Evolutionary conservation across 441 rosid species (phyloP).

Genomic region (Omphalea diandra): DNA sequence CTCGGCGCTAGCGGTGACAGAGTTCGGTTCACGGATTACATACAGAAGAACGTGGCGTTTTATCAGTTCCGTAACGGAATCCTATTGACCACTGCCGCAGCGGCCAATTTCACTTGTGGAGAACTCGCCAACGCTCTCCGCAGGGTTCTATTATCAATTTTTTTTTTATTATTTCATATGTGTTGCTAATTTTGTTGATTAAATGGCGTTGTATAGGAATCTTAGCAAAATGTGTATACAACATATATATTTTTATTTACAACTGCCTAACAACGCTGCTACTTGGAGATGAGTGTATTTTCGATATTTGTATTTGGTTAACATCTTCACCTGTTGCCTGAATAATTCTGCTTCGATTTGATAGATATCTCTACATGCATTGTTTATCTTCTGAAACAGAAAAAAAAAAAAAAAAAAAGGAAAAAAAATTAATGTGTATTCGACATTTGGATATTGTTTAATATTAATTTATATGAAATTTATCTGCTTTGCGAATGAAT

Average conservation of each 20-base stretch:
- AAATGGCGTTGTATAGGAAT: background rate
- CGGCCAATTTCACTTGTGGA: constrained; percentile 85
- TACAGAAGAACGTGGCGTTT: constrained; percentile 92
- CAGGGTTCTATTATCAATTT: background rate
- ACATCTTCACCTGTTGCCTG: background rate
- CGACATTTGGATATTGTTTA: no score
- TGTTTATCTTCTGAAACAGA: background rate
- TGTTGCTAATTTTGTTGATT: background rate
- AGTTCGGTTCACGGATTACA: constrained; percentile 85
- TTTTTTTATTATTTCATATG: constrained; percentile 34
- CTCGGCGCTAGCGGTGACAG: constrained; percentile 93
- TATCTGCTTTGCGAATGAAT: no score
- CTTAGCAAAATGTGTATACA: no score
- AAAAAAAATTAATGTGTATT: background rate
- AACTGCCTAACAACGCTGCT: no score
- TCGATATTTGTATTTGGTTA: background rate
- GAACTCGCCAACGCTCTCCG: constrained; percentile 59
- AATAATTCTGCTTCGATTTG: background rate
- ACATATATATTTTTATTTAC: no score
- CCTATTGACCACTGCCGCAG: constrained; percentile 84
- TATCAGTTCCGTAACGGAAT: constrained; percentile 92
- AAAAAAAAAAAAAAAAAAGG: no score
- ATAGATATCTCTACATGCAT: background rate
- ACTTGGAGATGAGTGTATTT: no score
- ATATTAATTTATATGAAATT: no score